These are phyloP conservation scores for Ascochyta pisi DNA, from an alignment of 2,329 filamentous ascomycete genomes.

Conservation along the genomic window DNA sequence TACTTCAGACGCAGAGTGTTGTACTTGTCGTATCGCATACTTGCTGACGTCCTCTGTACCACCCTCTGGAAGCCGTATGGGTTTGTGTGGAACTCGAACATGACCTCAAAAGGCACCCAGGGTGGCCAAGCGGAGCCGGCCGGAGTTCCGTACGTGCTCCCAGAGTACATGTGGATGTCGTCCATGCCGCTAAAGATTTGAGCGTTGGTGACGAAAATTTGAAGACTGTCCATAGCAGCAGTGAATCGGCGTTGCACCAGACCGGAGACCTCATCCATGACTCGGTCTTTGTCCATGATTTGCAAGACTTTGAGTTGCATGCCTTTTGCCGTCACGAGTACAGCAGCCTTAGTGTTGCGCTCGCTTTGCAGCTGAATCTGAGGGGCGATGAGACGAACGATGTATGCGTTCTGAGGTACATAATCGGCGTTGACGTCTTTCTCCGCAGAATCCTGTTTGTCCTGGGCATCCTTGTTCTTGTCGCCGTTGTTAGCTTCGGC, in stretches of 20 bases:
- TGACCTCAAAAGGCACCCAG: slow-evolving; percentile 97
- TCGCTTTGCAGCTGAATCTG: slow-evolving; percentile 99
- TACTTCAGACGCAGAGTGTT: slow-evolving; percentile 97
- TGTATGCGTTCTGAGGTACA: slow-evolving; percentile 89
- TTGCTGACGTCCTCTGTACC: slow-evolving; percentile 94
- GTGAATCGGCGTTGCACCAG: slow-evolving; percentile 93
- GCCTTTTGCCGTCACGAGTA: slow-evolving; percentile 93
- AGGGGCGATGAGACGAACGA: slow-evolving; percentile 91
- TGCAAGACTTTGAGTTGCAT: slow-evolving; percentile 98
- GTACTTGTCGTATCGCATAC: slow-evolving; percentile 95
- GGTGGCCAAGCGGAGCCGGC: slow-evolving; percentile 91
- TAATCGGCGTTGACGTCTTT: slow-evolving; percentile 84
- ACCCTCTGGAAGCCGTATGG: slow-evolving; percentile 98
- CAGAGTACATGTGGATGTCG: slow-evolving; percentile 90
- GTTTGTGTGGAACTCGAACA: slow-evolving; percentile 94
- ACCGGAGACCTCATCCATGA: slow-evolving; percentile 91
- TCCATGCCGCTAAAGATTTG: slow-evolving; percentile 84
- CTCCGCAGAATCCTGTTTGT: slow-evolving; percentile 28
- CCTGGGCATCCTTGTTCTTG: slow-evolving; percentile 21
- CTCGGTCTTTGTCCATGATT: slow-evolving; percentile 94
- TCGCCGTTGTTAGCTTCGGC: slow-evolving; percentile 53
- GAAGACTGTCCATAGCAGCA: slow-evolving; percentile 94
- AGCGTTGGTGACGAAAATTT: slow-evolving; percentile 96
- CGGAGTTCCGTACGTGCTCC: slow-evolving; percentile 88
- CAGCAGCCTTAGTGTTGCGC: slow-evolving; percentile 96